Evolutionary conservation across 2,329 filamentous ascomycete genomes (phyloP).

Genomic region (Trichoderma aggressivum): DNA sequence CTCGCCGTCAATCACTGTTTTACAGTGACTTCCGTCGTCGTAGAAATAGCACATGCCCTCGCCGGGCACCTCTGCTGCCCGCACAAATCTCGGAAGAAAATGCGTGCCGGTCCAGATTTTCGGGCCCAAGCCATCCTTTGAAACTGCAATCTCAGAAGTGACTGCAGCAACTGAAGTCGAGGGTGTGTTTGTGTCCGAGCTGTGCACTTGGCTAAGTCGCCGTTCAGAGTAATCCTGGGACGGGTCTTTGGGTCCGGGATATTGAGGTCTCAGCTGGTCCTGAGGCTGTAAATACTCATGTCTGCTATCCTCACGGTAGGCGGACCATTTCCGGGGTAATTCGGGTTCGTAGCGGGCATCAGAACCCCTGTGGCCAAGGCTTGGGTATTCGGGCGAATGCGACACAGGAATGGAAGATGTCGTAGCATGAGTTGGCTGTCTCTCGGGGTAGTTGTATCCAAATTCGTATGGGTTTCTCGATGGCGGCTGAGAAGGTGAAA

Average conservation of each 20-base stretch:
- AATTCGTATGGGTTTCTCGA: slow-evolving; percentile 47
- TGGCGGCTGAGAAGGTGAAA: slow-evolving; percentile 39
- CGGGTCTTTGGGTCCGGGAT: slow-evolving; percentile 37
- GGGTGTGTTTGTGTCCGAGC: slow-evolving; percentile 27
- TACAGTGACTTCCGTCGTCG: slow-evolving; percentile 79
- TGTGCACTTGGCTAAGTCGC: slow-evolving; percentile 22
- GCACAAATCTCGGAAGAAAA: slow-evolving; percentile 63
- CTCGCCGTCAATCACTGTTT: slow-evolving; percentile 80
- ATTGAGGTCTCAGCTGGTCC: slow-evolving; percentile 36
- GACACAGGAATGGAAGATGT: slow-evolving; percentile 41
- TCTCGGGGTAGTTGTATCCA: slow-evolving; percentile 42
- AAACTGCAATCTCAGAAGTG: slow-evolving; percentile 42
- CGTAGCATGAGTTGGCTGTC: slow-evolving; percentile 31
- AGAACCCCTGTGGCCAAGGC: slow-evolving; percentile 35
- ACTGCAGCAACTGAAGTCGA: slow-evolving; percentile 30
- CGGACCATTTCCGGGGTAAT: slow-evolving; percentile 36
- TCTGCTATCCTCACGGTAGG: slow-evolving; percentile 39
- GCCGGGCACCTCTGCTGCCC: slow-evolving; percentile 65
- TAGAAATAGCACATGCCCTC: slow-evolving; percentile 84
- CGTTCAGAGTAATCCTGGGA: slow-evolving; percentile 29
- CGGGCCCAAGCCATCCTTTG: slow-evolving; percentile 60
- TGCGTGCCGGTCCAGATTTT: slow-evolving; percentile 69
- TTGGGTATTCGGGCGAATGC: slow-evolving; percentile 42
- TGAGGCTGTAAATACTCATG: slow-evolving; percentile 41
- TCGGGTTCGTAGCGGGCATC: slow-evolving; percentile 39